Evolutionary conservation across 495 filamentous ascomycete genomes (phyloP).

Genomic region (Aspergillus kassunensis): DNA sequence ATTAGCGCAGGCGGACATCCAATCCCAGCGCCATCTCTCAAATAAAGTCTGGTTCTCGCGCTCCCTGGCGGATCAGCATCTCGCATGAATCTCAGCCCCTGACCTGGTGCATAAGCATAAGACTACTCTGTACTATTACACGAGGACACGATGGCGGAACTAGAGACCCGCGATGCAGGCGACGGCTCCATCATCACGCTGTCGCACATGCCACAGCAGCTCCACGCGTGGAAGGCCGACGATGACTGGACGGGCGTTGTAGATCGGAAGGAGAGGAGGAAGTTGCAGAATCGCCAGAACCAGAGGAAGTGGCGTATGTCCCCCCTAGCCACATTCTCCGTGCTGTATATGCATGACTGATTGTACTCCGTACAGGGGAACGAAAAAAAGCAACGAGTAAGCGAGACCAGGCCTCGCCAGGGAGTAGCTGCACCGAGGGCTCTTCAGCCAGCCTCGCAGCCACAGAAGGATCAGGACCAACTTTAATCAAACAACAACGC

Average conservation of each 20-base stretch:
- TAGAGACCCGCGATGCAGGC: neutral
- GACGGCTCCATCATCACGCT: neutral
- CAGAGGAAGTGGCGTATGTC: constrained; percentile 17
- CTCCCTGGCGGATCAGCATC: neutral
- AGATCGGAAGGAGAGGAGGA: constrained; percentile 10
- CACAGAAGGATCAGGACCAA: too few species aligned
- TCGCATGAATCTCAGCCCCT: constrained; percentile 1
- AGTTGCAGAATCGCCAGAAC: constrained; percentile 19
- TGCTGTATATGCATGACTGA: neutral
- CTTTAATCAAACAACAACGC: neutral
- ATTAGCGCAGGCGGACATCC: neutral
- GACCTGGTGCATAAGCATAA: neutral
- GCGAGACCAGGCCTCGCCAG: too few species aligned
- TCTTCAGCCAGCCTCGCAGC: too few species aligned
- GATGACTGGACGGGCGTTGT: constrained; percentile 21
- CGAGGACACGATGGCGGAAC: neutral
- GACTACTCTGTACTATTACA: too few species aligned
- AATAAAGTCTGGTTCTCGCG: neutral
- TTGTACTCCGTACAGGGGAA: neutral
- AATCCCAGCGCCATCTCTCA: neutral
- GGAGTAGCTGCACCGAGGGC: too few species aligned
- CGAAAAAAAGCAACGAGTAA: constrained; percentile 1
- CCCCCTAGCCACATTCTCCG: neutral
- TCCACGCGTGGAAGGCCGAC: neutral
- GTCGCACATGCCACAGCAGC: constrained; percentile 18